Conservation (phyloP, 2,329 filamentous ascomycete species). For the Paramyrothecium roridum region DNA sequence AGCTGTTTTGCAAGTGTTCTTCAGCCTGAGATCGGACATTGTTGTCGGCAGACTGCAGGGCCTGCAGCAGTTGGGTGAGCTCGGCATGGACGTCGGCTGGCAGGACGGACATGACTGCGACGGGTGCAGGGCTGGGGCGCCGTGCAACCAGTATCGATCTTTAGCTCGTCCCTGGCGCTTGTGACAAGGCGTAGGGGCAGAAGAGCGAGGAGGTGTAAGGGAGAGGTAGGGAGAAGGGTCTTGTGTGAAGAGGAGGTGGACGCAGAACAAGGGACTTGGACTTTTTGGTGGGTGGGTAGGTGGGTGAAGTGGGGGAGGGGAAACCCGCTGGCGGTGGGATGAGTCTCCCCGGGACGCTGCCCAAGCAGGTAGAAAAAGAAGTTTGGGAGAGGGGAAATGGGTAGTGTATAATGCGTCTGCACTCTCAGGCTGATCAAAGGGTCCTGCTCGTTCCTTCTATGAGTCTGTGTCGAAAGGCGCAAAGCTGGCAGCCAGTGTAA, state of each 20-base stretch:
- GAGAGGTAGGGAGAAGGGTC: not conserved
- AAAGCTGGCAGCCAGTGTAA: too few relatives aligned
- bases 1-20: constrained; percentile 86
- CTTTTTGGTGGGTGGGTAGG: not conserved
- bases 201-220: not conserved
- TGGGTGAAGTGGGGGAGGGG: not conserved
- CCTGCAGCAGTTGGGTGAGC: constrained; percentile 81
- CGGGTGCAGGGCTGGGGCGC: constrained; percentile 16
- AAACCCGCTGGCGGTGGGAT: not conserved
- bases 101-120: constrained; percentile 72
- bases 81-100: constrained; percentile 80
- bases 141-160: constrained; percentile 13
- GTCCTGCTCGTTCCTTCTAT: too few relatives aligned
- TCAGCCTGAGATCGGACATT: constrained; percentile 79
- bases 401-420: not conserved
- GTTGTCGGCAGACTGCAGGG: constrained; percentile 88
- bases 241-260: too few relatives aligned
- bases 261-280: not conserved
- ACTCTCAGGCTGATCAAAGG: too few relatives aligned
- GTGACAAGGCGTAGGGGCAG: not conserved
- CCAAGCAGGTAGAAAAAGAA: not conserved
- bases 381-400: not conserved
- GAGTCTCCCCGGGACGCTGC: not conserved
- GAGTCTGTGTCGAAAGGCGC: too few relatives aligned
- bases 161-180: not conserved